Conservation (phyloP, 176 grass and related monocot genomes). For the Carex cristatella region DNA sequence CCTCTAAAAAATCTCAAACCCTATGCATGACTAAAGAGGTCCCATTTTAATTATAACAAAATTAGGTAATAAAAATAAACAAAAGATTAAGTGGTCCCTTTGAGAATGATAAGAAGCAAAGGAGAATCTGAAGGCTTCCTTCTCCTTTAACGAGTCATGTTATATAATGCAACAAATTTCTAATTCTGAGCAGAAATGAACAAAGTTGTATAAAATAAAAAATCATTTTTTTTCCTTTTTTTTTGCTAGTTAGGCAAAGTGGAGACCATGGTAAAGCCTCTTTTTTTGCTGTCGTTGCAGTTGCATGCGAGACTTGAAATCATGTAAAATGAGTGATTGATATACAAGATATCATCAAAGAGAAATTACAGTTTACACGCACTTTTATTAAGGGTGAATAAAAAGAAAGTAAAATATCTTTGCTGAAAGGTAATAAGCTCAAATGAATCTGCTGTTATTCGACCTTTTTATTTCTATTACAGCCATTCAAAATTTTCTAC, state of each 20-base stretch:
- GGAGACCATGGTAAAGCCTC: neutral
- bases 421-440: neutral
- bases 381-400: neutral
- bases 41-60: neutral
- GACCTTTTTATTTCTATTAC: too few species aligned
- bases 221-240: neutral
- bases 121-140: constrained; percentile 8
- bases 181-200: neutral
- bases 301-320: constrained; percentile 19
- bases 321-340: neutral
- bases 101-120: constrained; percentile 24
- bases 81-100: constrained; percentile 5
- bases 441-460: neutral
- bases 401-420: neutral
- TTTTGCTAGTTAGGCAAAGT: neutral
- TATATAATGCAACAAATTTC: constrained; percentile 15
- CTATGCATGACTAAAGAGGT: neutral
- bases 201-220: neutral
- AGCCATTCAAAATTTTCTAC: too few species aligned
- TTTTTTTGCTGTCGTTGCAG: constrained; percentile 12
- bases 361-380: neutral
- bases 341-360: neutral
- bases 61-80: neutral
- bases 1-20: neutral
- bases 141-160: neutral